Conservation (phyloP, 106 monocot species). For the Gastrodia elata region DNA sequence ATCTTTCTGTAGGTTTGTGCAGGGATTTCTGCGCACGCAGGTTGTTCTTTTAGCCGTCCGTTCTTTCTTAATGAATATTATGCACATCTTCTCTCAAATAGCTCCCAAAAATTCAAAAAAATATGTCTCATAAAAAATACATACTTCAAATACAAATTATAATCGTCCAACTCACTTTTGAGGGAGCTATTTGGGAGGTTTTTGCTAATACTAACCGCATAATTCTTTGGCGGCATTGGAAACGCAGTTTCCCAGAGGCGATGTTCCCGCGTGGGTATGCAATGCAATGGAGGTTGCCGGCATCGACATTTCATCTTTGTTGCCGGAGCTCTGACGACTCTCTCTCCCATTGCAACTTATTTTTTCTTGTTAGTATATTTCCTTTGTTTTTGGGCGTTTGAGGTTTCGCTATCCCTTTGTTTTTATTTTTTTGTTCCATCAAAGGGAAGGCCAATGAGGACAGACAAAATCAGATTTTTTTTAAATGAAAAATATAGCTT, state of each 20-base stretch:
- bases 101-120: too few relatives aligned
- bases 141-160: too few relatives aligned
- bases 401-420: background rate
- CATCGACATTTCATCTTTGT: constrained; percentile 73
- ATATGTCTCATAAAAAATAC: too few relatives aligned
- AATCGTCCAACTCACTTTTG: too few relatives aligned
- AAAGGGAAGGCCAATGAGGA: background rate
- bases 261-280: constrained; percentile 84
- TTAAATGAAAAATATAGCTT: background rate
- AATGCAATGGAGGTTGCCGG: constrained; percentile 98
- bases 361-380: background rate
- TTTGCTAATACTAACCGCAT: too few relatives aligned
- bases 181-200: too few relatives aligned
- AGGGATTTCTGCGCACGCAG: constrained; percentile 66
- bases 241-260: constrained; percentile 73
- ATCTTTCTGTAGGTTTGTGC: constrained; percentile 61
- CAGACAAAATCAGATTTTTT: too few relatives aligned
- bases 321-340: constrained; percentile 6
- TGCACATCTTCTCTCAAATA: too few relatives aligned
- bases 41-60: too few relatives aligned
- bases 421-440: background rate
- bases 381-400: background rate
- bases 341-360: background rate
- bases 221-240: background rate
- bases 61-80: too few relatives aligned